Conservation (phyloP, 2,329 filamentous ascomycete genomes). For the Mycocentrospora acerina region DNA sequence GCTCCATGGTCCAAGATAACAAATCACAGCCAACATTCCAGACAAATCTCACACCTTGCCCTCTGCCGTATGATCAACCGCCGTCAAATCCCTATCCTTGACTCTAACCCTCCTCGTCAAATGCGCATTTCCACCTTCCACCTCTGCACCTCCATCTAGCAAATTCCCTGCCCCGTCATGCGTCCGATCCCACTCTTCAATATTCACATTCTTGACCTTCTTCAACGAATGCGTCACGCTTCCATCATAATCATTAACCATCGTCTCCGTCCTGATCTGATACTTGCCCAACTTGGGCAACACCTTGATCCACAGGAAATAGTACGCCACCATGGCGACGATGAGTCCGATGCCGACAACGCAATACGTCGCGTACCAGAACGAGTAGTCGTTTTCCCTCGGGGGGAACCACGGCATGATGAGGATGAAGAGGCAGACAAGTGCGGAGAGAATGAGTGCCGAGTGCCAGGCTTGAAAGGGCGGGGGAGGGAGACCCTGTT, state of each 20-base stretch:
- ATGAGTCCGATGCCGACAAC: conserved; percentile 59
- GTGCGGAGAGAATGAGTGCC: conserved; percentile 25
- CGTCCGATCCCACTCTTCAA: conserved; percentile 33
- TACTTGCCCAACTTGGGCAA: conserved; percentile 26
- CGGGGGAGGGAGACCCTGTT: conserved; percentile 24
- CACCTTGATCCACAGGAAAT: conserved; percentile 30
- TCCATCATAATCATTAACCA: conserved; percentile 29
- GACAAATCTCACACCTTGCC: conserved; percentile 8
- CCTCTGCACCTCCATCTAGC: conserved; percentile 10
- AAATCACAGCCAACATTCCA: no score
- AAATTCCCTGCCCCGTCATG: conserved; percentile 33
- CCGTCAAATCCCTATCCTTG: conserved; percentile 10
- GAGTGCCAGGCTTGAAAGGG: conserved; percentile 26
- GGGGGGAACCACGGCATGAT: conserved; percentile 75
- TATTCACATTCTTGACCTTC: conserved; percentile 24
- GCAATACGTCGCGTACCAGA: conserved; percentile 73
- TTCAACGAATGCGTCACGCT: conserved; percentile 28
- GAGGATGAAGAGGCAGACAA: conserved; percentile 49
- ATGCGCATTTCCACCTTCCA: conserved; percentile 6
- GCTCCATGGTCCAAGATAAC: no score
- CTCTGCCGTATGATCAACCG: not conserved
- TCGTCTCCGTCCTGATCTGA: conserved; percentile 26
- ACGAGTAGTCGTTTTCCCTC: conserved; percentile 62
- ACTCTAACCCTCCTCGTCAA: conserved; percentile 15
- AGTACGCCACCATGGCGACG: conserved; percentile 23